Evolutionary conservation across 139 green algal species (phyloP), one percentile per base, ranked within the genome.

Genomic region (Chlorella sp.): DNA sequence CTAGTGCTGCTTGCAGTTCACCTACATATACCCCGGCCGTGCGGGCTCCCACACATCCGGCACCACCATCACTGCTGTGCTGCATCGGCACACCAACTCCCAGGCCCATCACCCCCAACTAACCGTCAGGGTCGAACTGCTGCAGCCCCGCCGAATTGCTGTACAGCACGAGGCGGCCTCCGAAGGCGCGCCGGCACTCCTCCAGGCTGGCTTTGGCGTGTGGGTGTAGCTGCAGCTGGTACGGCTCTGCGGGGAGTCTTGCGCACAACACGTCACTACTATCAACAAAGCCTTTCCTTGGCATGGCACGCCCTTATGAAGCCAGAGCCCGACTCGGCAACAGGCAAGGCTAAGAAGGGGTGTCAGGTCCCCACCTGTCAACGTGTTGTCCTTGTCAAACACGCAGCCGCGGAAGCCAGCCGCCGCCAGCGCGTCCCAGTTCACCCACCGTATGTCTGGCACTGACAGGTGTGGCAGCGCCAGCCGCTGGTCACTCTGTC

Each of bases 301-400:
- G n/a, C n/a, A n/a, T n/a, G n/a, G n/a, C n/a, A n/a, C n/a, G n/a
- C n/a, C n/a, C n/a, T n/a, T n/a, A n/a, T n/a, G n/a, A n/a, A n/a
- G n/a, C n/a, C n/a, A n/a, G n/a, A n/a, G n/a, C n/a, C n/a, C n/a
- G n/a, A n/a, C n/a, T n/a, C n/a, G n/a, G n/a, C n/a, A n/a, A n/a
- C n/a, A n/a, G n/a, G n/a, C n/a, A n/a, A n/a, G n/a, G n/a, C n/a
- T n/a, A n/a, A n/a, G n/a, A n/a, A n/a, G n/a, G n/a, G n/a, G n/a
- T n/a, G n/a, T n/a, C n/a, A n/a, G n/a, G n/a, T n/a, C n/a, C 70
- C 36, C 47, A 67, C 74, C 76, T 34, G 94, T 97, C 2, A 99
- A 86, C 1, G 96, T 99, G 94, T 99, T 98, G 92, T 99, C 96
- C 88, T 99, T 99, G 89, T 99, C 96, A 87, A 98, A 97, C 1